Evolutionary conservation across 106 monocot species (phyloP), one percentile per base, ranked within the genome.

Genomic region (Alisma plantagoaquatica): DNA sequence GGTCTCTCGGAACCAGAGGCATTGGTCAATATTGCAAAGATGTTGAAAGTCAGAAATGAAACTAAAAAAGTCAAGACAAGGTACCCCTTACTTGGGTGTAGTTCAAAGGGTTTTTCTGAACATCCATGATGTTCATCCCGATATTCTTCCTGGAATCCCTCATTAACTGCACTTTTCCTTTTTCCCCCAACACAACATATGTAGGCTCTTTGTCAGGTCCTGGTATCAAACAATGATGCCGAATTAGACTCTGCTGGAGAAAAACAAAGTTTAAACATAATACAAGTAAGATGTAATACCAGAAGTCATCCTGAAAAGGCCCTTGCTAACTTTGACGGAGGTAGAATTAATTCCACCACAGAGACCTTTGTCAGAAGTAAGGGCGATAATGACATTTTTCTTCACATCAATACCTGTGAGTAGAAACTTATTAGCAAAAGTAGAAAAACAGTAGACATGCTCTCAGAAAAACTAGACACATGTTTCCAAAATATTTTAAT

Each of bases 321-420:
- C 66, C 65, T 76, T 87, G 94, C 94, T 94, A 20, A 84, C 54
- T 81, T 87, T 94, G 30, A 94, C 94, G 27, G 94, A 80, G 3
- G 87, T 87, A 21, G 94, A 94, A 41, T 94, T 94, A 57, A 94
- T 94, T 53, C 94, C 87, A 18, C 94, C 94, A 70, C 94, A 94
- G 58, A 94, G 87, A 73, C 94, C 94, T 68, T 94, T 94, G 75
- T 94, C 94, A 59, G 94, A 94, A 2, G 77, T 49, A 56, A 94
- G 38, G 10, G 80, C 63, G 44, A 94, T 45, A 49, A 94, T 87
- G 56, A 94, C 83, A 64, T 87, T 94, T 73, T 88, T 94, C 75
- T 94, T 94, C 46, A 81, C 94, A 69, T 94, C 87, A 57, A 94
- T 60, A 62, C 71, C 94, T 93, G 51, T 31, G 43, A 41, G 24